These are phyloP conservation scores for Musa schizocarpa DNA, from an alignment of 176 grass and related monocot species.

Conservation along the genomic window DNA sequence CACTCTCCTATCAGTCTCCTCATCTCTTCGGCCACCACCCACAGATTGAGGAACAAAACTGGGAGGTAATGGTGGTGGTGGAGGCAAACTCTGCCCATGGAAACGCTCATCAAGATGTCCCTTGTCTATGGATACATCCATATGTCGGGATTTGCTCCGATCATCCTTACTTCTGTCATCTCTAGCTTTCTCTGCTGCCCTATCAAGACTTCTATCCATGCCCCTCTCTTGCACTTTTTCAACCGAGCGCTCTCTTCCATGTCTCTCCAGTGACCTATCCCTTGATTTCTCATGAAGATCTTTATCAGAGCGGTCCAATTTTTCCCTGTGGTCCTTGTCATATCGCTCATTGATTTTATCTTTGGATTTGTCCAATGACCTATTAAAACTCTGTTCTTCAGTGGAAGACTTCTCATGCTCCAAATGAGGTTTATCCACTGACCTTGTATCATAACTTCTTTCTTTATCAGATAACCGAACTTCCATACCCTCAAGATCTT, in stretches of 20 bases:
- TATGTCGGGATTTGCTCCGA: conserved; percentile 51
- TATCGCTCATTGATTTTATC: conserved; percentile 58
- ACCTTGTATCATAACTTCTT: conserved; percentile 28
- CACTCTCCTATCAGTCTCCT: conserved; percentile 49
- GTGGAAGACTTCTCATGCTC: conserved; percentile 50
- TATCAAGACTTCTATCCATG: conserved; percentile 50
- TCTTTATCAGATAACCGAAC: conserved; percentile 37
- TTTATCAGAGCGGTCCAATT: conserved; percentile 48
- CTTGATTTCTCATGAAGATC: conserved; percentile 56
- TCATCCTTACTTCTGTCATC: conserved; percentile 94
- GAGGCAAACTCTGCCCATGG: conserved; percentile 80
- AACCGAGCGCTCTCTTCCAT: conserved; percentile 53
- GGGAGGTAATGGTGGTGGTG: conserved; percentile 77
- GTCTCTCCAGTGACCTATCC: conserved; percentile 55
- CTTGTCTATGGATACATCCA: conserved; percentile 36
- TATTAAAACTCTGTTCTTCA: conserved; percentile 48
- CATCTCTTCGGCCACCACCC: conserved; percentile 50
- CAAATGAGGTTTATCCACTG: conserved; percentile 37
- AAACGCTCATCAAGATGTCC: conserved; percentile 53
- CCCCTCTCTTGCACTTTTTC: conserved; percentile 70
- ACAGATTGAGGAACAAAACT: conserved; percentile 97
- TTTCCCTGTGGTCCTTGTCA: conserved; percentile 65
- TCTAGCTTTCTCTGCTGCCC: conserved; percentile 32
- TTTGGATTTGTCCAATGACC: conserved; percentile 34
- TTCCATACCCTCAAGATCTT: conserved; percentile 41